Evolutionary conservation across 345 rosid species (phyloP).

Genomic region (Arabis alpina): DNA sequence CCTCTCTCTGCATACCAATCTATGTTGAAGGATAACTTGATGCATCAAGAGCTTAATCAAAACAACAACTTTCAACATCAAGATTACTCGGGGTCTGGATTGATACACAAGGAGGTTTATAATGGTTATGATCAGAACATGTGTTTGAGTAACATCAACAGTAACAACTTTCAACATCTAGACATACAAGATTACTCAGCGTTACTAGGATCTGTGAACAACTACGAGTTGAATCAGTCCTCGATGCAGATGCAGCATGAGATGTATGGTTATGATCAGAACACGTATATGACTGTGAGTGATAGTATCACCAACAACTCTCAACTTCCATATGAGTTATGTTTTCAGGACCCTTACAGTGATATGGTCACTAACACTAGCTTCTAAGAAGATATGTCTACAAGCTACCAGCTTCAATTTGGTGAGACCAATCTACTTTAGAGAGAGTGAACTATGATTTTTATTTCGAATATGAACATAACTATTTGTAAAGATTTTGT

Average conservation of each 20-base stretch:
- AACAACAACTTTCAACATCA: background rate
- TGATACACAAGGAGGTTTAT: background rate
- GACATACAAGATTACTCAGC: background rate
- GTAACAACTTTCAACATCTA: background rate
- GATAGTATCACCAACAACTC: background rate
- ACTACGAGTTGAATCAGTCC: background rate
- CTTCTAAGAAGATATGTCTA: slow-evolving; percentile 13
- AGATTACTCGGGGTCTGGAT: background rate
- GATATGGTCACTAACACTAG: slow-evolving; percentile 9
- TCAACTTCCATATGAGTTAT: background rate
- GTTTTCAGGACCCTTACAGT: background rate
- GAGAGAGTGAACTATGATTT: too few species aligned
- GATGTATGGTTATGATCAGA: background rate
- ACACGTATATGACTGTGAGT: background rate
- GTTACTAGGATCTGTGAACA: background rate
- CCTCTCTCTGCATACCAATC: slow-evolving; percentile 9
- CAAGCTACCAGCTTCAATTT: background rate
- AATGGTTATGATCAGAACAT: slow-evolving; percentile 7
- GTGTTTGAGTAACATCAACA: background rate
- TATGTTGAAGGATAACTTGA: background rate
- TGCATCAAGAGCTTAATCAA: slow-evolving; percentile 2
- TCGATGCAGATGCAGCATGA: slow-evolving; percentile 11
- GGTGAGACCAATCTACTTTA: slow-evolving; percentile 23
- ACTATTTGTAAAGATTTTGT: too few species aligned
- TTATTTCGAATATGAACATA: too few species aligned